A percentile compares a stretch with the other conserved stretches of the same genome.
Evolutionary conservation across 2,329 filamentous ascomycete genomes (phyloP).

Genomic region (Nannizziopsis arthrosporioides): DNA sequence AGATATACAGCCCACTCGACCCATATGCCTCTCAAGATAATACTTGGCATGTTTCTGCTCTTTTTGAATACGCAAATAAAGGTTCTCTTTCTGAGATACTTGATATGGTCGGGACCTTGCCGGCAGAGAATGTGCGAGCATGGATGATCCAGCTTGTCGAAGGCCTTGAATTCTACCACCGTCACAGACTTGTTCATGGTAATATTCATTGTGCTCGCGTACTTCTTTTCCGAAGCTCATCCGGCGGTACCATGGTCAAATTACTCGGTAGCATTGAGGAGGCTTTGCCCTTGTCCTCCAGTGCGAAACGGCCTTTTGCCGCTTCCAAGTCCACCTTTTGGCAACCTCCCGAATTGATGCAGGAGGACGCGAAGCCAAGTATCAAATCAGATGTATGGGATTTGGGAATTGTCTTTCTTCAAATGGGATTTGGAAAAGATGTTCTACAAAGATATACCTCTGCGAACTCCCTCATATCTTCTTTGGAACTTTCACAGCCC

Average conservation of each 20-base stretch:
- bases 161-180: constrained; percentile 76
- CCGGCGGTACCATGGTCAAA: constrained; percentile 57
- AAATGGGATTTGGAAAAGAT: constrained; percentile 84
- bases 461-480: constrained; percentile 60
- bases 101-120: constrained; percentile 62
- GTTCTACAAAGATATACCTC: constrained; percentile 67
- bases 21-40: constrained; percentile 31
- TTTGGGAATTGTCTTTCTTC: constrained; percentile 77
- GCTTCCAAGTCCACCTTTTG: constrained; percentile 71
- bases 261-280: constrained; percentile 38
- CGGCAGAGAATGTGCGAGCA: constrained; percentile 63
- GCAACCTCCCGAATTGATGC: constrained; percentile 65
- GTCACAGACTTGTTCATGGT: constrained; percentile 71
- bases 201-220: constrained; percentile 71
- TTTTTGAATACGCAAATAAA: constrained; percentile 67
- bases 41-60: constrained; percentile 60
- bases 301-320: constrained; percentile 24
- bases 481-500: constrained; percentile 58
- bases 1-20: constrained; percentile 48
- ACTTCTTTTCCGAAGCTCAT: constrained; percentile 58
- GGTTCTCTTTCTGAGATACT: constrained; percentile 73
- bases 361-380: constrained; percentile 44
- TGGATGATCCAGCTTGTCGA: constrained; percentile 91
- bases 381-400: constrained; percentile 91
- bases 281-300: constrained; percentile 40